Evolutionary conservation across 352 stramenopile species (phyloP), one percentile per base, ranked within the genome.

Genomic region (Globisporangium recalcitrans): DNA sequence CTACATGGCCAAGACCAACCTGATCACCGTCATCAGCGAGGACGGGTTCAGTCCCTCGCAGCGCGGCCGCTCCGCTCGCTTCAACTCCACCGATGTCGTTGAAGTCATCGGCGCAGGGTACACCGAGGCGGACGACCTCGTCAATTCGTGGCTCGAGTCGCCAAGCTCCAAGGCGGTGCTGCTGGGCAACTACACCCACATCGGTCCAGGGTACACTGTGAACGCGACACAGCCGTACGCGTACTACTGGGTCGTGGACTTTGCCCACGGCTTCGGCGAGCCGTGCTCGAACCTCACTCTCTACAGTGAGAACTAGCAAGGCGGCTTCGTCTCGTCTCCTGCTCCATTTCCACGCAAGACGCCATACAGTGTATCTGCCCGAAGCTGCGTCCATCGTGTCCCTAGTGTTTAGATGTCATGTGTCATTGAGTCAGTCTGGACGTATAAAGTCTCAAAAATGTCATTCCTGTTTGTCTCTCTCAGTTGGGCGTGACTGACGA

Each of bases 191-290:
- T 67, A 62, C 62, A 62, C 60, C 24, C 69, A 67, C 58, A 49
- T 75, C 21, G 69, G 69, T 1, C 60, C 58, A 14, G 69, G 69
- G 26, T 72, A 64, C 58, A 59, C 60, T 19, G 61, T 55, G 65
- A 70, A 72, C n/a, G 36, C 40, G 31, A 52, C 29, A 14, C 54
- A 65, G 42, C 14, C n/a, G 27, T 72, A 72, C 57, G 63, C 62
- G 40, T 60, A 58, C 16, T 74, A 69, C 54, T 75, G 65, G 64
- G 47, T 63, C 6, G 29, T 72, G 14, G 69, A 75, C 53, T 72
- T 75, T 21, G 53, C 53, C 4, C 14, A 29, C 5, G 21, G 52
- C 31, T 27, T 47, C 16, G 34, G 34, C 34, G 52, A 59, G 10
- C 14, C 21, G 31, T 59, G 52, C 52, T 59, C 52, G n/a, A 54